Evolutionary conservation across 139 green algal species (phyloP).

Genomic region (Chlamydomonas sp.): DNA sequence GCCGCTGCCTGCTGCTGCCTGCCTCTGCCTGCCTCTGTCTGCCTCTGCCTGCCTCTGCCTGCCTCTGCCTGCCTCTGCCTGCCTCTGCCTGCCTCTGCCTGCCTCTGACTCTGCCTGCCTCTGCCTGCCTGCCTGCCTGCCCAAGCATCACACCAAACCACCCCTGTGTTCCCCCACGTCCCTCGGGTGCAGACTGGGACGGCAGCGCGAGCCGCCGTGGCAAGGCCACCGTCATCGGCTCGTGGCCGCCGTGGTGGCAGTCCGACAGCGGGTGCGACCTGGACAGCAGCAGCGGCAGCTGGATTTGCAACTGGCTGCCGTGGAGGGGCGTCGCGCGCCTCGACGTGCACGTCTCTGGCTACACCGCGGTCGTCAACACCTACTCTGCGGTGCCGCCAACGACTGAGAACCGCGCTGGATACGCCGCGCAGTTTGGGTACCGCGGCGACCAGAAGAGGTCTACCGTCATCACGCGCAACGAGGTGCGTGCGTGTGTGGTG

Average conservation of each 20-base stretch:
- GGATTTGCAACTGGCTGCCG: constrained; percentile 35
- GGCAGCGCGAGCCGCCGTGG: constrained; percentile 30
- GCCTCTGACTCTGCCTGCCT: too few species aligned
- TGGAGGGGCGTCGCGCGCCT: constrained; percentile 34
- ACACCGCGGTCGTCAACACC: constrained; percentile 29
- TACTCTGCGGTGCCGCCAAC: constrained; percentile 22
- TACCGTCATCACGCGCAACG: constrained; percentile 48
- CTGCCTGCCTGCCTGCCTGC: too few species aligned
- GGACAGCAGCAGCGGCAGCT: constrained; percentile 14
- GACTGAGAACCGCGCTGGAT: constrained; percentile 24
- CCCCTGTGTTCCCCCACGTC: too few species aligned
- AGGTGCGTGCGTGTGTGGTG: constrained; percentile 30
- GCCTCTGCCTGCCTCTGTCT: too few species aligned
- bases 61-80: too few species aligned
- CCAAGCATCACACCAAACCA: too few species aligned
- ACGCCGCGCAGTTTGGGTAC: constrained; percentile 43
- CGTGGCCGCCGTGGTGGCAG: constrained; percentile 48
- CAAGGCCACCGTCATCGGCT: constrained; percentile 33
- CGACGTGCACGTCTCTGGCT: constrained; percentile 46
- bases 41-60: too few species aligned
- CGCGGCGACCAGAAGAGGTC: constrained; percentile 10
- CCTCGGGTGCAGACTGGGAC: too few species aligned
- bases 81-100: too few species aligned
- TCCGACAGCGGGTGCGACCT: constrained; percentile 27
- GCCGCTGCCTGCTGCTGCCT: too few species aligned